Evolutionary conservation across 139 green algal species (phyloP), one percentile per base, ranked within the genome.

Genomic region (Astrephomene gubernaculifera): DNA sequence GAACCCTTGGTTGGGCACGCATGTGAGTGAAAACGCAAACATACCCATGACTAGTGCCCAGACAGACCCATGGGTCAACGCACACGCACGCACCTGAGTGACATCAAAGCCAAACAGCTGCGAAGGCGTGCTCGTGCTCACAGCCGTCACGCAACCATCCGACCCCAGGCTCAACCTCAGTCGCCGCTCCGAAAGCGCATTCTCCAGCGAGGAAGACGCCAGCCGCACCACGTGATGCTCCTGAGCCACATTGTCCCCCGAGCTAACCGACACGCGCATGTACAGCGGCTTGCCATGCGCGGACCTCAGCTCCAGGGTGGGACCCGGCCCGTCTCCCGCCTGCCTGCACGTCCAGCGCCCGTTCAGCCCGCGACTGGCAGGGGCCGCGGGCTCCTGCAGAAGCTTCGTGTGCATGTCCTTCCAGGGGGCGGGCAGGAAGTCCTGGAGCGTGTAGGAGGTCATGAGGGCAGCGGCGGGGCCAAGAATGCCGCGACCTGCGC

Each of bases 341-440:
- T 75, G 68, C 17, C 68, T 69, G 76, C 76, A 83, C n/a, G 39
- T 49, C 39, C 39, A 83, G n/a, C n/a, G n/a, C n/a, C n/a, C n/a
- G n/a, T n/a, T n/a, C 29, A 36, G 38, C 24, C 12, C 33, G 60
- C 60, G 76, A 7, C 21, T 72, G 60, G 27, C 3, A 19, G 36
- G 27, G 25, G 54, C 19, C 27, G 38, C 38, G 45, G 31, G 27
- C 38, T 82, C 54, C 73, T 81, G 68, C 19, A 33, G 14, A 57
- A 84, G 21, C 43, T 65, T 64, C 5, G 49, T 21, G 78, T 84
- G 78, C 53, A 39, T 84, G 19, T 84, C 78, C 63, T 52, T 84
- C 78, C 78, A 84, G 8, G 63, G 63, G 19, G 67, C 29, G 9
- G 63, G 63, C 43, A 84, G 61, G 31, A 84, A 84, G 43, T 84